These are phyloP conservation scores for Lyophyllum shimeji DNA, from an alignment of 768 basidiomycete genomes.

Conservation along the genomic window DNA sequence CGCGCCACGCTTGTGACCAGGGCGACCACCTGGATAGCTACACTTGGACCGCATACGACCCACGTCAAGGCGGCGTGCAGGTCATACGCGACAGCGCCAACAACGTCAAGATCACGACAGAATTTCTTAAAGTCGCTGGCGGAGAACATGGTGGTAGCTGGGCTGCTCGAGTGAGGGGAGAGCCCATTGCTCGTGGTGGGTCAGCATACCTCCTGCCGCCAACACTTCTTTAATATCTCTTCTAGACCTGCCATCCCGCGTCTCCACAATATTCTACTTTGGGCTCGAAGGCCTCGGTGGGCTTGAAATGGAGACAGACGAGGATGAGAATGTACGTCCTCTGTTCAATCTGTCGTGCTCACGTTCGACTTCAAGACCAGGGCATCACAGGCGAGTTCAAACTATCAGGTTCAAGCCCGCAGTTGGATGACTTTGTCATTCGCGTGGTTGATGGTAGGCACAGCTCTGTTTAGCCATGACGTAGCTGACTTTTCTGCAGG, in stretches of 20 bases:
- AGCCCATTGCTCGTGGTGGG: constrained; percentile 69
- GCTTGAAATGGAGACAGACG: constrained; percentile 75
- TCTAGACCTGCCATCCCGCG: constrained; percentile 51
- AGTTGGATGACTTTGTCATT: constrained; percentile 81
- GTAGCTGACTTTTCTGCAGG: constrained; percentile 36
- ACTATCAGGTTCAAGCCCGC: constrained; percentile 72
- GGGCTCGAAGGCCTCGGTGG: constrained; percentile 87
- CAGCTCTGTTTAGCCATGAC: background rate
- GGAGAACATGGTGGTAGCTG: constrained; percentile 85
- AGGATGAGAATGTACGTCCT: constrained; percentile 64
- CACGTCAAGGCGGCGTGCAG: constrained; percentile 83
- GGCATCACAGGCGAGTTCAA: constrained; percentile 71
- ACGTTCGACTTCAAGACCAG: constrained; percentile 35
- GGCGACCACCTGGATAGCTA: constrained; percentile 79
- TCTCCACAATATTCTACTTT: constrained; percentile 83
- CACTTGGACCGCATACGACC: constrained; percentile 86
- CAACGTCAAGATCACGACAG: constrained; percentile 83
- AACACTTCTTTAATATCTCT: background rate
- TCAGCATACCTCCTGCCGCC: background rate
- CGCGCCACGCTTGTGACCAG: constrained; percentile 89
- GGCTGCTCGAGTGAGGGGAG: constrained; percentile 82
- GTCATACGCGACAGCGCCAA: constrained; percentile 78
- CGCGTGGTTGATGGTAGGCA: constrained; percentile 72
- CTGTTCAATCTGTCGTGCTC: background rate
- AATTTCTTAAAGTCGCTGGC: constrained; percentile 83